These are phyloP conservation scores for Kregervanrija pseudodelftensis DNA, from an alignment of 805 yeast genomes.

Conservation along the genomic window DNA sequence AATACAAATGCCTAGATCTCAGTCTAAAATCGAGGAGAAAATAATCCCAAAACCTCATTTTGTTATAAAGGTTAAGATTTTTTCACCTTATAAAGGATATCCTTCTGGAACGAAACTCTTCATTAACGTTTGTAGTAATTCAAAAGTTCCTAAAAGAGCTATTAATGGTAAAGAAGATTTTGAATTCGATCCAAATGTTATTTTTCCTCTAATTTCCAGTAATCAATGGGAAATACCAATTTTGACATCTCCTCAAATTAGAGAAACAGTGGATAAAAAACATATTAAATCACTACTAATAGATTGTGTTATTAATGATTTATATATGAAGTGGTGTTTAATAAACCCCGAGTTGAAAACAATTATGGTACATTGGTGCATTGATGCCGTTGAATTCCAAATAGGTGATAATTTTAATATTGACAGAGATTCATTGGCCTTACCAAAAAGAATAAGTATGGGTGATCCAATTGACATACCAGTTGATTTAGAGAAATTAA, in stretches of 20 bases:
- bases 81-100: constrained; percentile 25
- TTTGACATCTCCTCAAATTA: constrained; percentile 49
- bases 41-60: constrained; percentile 57
- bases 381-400: constrained; percentile 61
- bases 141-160: constrained; percentile 44
- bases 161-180: constrained; percentile 3
- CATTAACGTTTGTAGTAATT: constrained; percentile 67
- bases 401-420: constrained; percentile 31
- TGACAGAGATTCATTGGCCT: constrained; percentile 50
- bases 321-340: constrained; percentile 55
- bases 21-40: constrained; percentile 1
- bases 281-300: constrained; percentile 58
- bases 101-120: constrained; percentile 55
- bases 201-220: constrained; percentile 57
- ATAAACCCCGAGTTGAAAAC: constrained; percentile 51
- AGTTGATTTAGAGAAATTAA: constrained; percentile 36
- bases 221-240: constrained; percentile 86
- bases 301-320: constrained; percentile 72
- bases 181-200: constrained; percentile 46
- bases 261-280: constrained; percentile 57
- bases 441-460: constrained; percentile 69
- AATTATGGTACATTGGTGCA: constrained; percentile 74
- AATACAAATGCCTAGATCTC: no score
- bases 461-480: constrained; percentile 49
- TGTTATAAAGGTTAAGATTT: constrained; percentile 60